phyloP scores from a whole-genome alignment of 139 green algal genomes.

The Chloropicon primus region DNA sequence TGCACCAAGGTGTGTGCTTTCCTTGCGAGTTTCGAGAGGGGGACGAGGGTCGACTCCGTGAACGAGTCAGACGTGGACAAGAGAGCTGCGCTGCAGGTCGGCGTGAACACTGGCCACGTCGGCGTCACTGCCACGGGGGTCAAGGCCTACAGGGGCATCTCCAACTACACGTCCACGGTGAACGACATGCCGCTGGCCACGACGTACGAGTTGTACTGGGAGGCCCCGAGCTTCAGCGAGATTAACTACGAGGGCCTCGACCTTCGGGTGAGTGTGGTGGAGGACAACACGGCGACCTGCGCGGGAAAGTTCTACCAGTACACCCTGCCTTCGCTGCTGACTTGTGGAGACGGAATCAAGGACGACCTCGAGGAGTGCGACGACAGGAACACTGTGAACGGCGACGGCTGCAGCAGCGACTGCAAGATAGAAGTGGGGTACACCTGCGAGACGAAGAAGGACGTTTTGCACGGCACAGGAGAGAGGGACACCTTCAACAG shows the following conservation, averaged over 20 bases:
- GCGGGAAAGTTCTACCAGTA: not conserved
- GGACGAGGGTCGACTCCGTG: not conserved
- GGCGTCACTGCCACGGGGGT: not conserved
- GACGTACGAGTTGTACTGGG: not conserved
- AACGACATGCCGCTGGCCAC: not conserved
- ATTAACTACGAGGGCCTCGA: not conserved
- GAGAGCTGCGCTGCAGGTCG: not conserved
- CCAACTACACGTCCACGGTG: not conserved
- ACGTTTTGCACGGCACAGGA: not conserved
- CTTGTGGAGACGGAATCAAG: not conserved
- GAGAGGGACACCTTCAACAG: not conserved
- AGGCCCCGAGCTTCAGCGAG: not conserved
- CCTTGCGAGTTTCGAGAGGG: not conserved
- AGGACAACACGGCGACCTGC: not conserved
- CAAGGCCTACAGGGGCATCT: not conserved
- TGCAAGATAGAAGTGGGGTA: not conserved
- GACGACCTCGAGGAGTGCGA: not conserved
- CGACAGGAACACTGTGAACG: not conserved
- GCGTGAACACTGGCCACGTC: not conserved
- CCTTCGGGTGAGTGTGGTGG: not conserved
- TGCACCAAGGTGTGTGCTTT: not conserved
- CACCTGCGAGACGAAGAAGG: not conserved
- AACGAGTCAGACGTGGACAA: not conserved
- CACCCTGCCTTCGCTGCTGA: not conserved
- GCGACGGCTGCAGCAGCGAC: not conserved